A percentile compares a stretch with the other conserved stretches of the same genome.
These are phyloP conservation scores for Annulohypoxylon nitens DNA, from an alignment of 495 filamentous ascomycete genomes.

Conservation along the genomic window DNA sequence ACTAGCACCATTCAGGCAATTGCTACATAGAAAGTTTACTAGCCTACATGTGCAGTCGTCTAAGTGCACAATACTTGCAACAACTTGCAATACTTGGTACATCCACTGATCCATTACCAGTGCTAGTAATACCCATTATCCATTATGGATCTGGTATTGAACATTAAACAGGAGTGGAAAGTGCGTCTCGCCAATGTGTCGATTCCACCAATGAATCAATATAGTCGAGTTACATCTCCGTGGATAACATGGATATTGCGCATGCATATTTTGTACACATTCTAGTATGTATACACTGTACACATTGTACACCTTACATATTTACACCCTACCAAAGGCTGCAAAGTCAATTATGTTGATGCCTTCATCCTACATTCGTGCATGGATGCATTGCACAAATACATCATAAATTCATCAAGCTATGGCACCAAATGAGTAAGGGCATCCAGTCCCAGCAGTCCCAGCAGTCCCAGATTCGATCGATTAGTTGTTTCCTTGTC, in stretches of 20 bases:
- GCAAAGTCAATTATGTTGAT: not conserved
- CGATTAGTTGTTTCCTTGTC: too few species aligned
- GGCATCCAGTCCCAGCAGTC: not conserved
- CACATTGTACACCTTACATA: not conserved
- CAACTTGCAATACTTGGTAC: slow-evolving; percentile 7
- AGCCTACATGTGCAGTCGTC: not conserved
- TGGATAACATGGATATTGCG: not conserved
- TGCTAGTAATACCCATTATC: not conserved
- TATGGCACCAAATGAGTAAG: not conserved
- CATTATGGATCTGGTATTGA: not conserved
- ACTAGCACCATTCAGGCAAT: slow-evolving; percentile 38
- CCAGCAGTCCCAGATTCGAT: not conserved
- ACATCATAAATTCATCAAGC: slow-evolving; percentile 8
- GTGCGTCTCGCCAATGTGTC: slow-evolving; percentile 15
- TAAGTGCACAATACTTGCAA: not conserved
- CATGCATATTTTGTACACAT: not conserved
- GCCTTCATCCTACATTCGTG: not conserved
- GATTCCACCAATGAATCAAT: slow-evolving; percentile 23
- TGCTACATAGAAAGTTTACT: slow-evolving; percentile 33
- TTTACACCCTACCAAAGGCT: not conserved
- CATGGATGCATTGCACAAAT: not conserved
- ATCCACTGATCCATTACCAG: not conserved
- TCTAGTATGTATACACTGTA: not conserved
- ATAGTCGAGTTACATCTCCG: not conserved
- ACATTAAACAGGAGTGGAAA: slow-evolving; percentile 13